A percentile compares a stretch with the other conserved stretches of the same genome.
Conservation (phyloP, 169 alveolate species). For the Babesia bigemina region DNA sequence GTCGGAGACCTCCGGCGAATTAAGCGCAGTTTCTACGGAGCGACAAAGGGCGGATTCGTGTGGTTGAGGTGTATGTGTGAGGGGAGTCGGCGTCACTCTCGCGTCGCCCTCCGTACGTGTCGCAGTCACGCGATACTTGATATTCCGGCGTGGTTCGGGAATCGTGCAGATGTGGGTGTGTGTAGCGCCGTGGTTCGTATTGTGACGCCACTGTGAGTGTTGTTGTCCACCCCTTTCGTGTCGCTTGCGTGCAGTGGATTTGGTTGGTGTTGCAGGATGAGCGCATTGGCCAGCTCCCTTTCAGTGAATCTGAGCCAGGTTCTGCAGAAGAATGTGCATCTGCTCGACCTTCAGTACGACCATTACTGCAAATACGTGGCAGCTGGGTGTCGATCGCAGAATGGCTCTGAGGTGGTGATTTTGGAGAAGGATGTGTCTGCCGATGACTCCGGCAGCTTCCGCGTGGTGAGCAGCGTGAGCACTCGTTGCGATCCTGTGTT, state of each 20-base stretch:
- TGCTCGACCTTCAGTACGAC: conserved; percentile 58
- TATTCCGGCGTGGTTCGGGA: background rate
- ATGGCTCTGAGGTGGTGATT: conserved; percentile 48
- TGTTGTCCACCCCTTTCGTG: background rate
- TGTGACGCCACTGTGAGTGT: background rate
- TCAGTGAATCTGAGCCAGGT: conserved; percentile 59
- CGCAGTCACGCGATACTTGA: conserved; percentile 4
- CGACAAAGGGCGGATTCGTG: background rate
- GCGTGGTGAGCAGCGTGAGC: conserved; percentile 19
- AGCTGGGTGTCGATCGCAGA: conserved; percentile 61
- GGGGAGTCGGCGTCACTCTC: background rate
- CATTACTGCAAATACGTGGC: conserved; percentile 55
- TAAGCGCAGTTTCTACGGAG: background rate
- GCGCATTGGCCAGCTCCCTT: conserved; percentile 28
- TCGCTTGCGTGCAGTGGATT: background rate
- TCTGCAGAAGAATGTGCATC: conserved; percentile 52
- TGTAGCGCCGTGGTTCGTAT: background rate
- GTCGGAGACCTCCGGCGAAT: background rate
- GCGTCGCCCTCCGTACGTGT: conserved; percentile 14
- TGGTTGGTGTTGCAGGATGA: conserved; percentile 16
- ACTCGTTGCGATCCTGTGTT: conserved; percentile 50
- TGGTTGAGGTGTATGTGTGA: background rate
- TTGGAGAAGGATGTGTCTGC: conserved; percentile 39
- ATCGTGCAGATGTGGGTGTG: background rate
- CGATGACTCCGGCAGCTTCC: conserved; percentile 12